Percentiles rank a stretch among this genome's conserved stretches.
Evolutionary conservation across 441 rosid species (phyloP).

Genomic region (Melastoma candidum): DNA sequence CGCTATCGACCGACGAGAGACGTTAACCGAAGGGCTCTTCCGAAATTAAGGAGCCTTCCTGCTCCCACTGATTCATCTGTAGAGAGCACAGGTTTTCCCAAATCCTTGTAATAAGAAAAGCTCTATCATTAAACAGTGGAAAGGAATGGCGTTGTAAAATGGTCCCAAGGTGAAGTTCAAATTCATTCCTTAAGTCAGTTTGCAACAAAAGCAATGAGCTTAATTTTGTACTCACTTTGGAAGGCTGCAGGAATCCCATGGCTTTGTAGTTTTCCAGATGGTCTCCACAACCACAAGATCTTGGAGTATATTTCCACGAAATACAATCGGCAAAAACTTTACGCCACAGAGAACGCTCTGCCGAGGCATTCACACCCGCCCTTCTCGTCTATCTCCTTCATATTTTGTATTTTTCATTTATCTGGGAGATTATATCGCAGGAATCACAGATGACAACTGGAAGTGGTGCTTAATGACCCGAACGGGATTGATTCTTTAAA

Average conservation of each 20-base stretch:
- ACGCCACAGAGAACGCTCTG: conserved; percentile 19
- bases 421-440: background rate
- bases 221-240: background rate
- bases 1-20: conserved; percentile 6
- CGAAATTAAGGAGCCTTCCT: conserved; percentile 8
- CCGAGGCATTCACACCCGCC: no score
- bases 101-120: background rate
- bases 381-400: background rate
- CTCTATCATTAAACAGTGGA: conserved; percentile 11
- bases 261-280: conserved; percentile 11
- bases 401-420: background rate
- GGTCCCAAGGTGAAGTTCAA: conserved; percentile 22
- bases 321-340: conserved; percentile 12
- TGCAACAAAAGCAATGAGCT: background rate
- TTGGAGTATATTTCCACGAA: conserved; percentile 8
- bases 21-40: no score
- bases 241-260: conserved; percentile 10
- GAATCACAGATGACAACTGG: conserved; percentile 10
- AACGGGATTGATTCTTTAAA: conserved; percentile 21
- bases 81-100: conserved; percentile 15
- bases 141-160: conserved; percentile 22
- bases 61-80: conserved; percentile 17
- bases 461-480: conserved; percentile 20
- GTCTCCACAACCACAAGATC: conserved; percentile 8
- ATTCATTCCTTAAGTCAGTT: background rate